phyloP scores from a whole-genome alignment of 2,329 filamentous ascomycete genomes.

The Alternaria gansuensis region DNA sequence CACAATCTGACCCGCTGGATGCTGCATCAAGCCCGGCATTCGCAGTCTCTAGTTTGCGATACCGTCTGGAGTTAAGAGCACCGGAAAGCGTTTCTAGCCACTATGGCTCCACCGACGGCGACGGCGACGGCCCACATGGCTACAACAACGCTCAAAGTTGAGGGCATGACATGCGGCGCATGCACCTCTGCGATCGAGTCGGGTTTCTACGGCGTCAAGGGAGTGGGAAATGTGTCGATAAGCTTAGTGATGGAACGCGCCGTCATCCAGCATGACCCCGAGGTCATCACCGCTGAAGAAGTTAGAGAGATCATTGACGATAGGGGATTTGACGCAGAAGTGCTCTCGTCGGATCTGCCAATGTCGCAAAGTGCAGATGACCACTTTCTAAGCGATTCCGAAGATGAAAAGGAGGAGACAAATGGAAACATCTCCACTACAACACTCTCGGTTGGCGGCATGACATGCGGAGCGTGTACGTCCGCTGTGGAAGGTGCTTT shows the following conservation, averaged over 20 bases:
- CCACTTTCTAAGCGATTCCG: slow-evolving; percentile 50
- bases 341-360: slow-evolving; percentile 82
- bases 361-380: slow-evolving; percentile 55
- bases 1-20: slow-evolving; percentile 28
- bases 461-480: slow-evolving; percentile 92
- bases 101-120: slow-evolving; percentile 40
- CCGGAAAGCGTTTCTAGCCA: slow-evolving; percentile 18
- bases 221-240: slow-evolving; percentile 86
- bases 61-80: slow-evolving; percentile 7
- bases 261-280: slow-evolving; percentile 88
- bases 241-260: slow-evolving; percentile 95
- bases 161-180: slow-evolving; percentile 87
- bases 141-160: slow-evolving; percentile 88
- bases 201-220: slow-evolving; percentile 82
- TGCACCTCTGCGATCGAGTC: slow-evolving; percentile 96
- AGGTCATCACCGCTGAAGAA: slow-evolving; percentile 74
- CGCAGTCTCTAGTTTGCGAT: slow-evolving; percentile 10
- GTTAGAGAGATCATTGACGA: slow-evolving; percentile 90
- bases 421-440: slow-evolving; percentile 64
- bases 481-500: slow-evolving; percentile 85
- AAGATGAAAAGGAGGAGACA: slow-evolving; percentile 44
- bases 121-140: slow-evolving; percentile 69
- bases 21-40: slow-evolving; percentile 1
- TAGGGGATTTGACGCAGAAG: slow-evolving; percentile 86
- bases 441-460: slow-evolving; percentile 81